These are phyloP conservation scores for Arabis alpina DNA, from an alignment of 345 rosid genomes.

Conservation along the genomic window DNA sequence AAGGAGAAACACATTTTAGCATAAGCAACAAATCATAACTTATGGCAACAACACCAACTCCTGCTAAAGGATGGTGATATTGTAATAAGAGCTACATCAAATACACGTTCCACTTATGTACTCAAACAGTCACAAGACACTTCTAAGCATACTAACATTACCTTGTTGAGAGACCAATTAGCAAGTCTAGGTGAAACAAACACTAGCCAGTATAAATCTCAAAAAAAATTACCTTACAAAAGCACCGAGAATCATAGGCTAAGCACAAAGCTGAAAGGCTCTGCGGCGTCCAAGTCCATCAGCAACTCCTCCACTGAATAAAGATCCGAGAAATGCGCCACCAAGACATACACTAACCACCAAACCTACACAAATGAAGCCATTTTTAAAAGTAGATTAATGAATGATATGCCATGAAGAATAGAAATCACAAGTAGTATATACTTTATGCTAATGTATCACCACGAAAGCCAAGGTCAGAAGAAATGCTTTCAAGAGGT, in stretches of 20 bases:
- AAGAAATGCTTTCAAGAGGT: slow-evolving; percentile 90
- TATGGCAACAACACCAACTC: slow-evolving; percentile 63
- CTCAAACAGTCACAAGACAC: too few relatives aligned
- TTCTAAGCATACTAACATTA: background rate
- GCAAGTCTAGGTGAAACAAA: background rate
- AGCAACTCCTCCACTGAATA: slow-evolving; percentile 84
- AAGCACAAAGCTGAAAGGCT: slow-evolving; percentile 86
- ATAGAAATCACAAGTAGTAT: background rate
- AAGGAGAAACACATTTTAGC: slow-evolving; percentile 48
- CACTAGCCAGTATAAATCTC: slow-evolving; percentile 3
- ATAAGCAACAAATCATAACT: slow-evolving; percentile 59
- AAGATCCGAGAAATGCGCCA: slow-evolving; percentile 83
- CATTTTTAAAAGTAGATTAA: slow-evolving; percentile 3
- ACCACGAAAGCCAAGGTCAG: slow-evolving; percentile 88
- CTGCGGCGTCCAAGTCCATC: slow-evolving; percentile 86
- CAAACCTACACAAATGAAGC: slow-evolving; percentile 58
- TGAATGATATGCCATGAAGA: background rate
- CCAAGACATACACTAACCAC: slow-evolving; percentile 95
- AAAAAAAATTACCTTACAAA: slow-evolving; percentile 55
- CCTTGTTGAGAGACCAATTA: background rate
- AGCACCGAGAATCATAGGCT: slow-evolving; percentile 95
- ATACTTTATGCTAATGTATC: slow-evolving; percentile 91
- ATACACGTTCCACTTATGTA: too few relatives aligned
- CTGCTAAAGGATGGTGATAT: background rate
- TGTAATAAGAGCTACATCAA: background rate